These are phyloP conservation scores for Cupressus sempervirens DNA, from an alignment of 75 land plant genomes.

Conservation along the genomic window DNA sequence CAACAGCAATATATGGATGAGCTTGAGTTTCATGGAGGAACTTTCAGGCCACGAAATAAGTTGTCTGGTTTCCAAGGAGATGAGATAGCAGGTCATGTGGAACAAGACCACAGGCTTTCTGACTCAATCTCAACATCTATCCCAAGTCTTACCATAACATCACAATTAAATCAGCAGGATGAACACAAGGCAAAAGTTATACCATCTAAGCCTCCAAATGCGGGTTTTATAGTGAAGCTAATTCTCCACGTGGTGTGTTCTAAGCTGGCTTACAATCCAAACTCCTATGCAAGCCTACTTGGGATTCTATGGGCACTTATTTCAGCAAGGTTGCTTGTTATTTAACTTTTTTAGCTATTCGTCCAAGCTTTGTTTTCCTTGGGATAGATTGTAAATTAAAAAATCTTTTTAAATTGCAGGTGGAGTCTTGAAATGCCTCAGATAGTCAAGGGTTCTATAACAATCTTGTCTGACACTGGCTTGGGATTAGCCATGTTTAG, in stretches of 20 bases:
- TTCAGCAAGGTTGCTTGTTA: constrained; percentile 16
- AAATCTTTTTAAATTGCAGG: constrained; percentile 40
- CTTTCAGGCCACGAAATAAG: neutral
- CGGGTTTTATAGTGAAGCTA: constrained; percentile 4
- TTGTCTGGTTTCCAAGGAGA: neutral
- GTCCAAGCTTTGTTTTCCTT: neutral
- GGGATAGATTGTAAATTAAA: neutral
- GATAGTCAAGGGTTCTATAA: constrained; percentile 51
- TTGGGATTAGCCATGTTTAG: constrained; percentile 88
- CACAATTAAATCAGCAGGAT: neutral
- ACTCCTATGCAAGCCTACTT: constrained; percentile 26
- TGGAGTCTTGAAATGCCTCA: constrained; percentile 63
- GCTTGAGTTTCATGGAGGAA: neutral
- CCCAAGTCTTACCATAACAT: neutral
- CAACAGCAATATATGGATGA: neutral
- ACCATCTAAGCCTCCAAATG: constrained; percentile 3
- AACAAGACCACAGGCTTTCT: neutral
- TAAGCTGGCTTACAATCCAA: constrained; percentile 29
- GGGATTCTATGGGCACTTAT: constrained; percentile 29
- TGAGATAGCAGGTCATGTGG: neutral
- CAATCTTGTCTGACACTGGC: constrained; percentile 69
- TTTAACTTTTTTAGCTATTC: neutral
- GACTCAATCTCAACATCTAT: neutral
- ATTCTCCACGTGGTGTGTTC: constrained; percentile 19
- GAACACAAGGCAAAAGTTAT: neutral